phyloP scores from a whole-genome alignment of 1,284 basidiomycete genomes.

The Schizophyllum commune region DNA sequence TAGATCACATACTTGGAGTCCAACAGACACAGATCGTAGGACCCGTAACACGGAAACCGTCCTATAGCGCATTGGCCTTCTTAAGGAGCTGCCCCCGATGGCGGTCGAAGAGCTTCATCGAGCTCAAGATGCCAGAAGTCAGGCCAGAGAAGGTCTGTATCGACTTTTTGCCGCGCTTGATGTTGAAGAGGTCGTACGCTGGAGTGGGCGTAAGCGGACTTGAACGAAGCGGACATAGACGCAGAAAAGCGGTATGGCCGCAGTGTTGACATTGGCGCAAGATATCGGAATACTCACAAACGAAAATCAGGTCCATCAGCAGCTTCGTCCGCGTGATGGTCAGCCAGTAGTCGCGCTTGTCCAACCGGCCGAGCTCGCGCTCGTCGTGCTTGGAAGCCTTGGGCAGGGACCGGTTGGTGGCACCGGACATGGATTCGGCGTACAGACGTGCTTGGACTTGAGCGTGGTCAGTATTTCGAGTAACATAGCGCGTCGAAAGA shows the following conservation, averaged over 20 bases:
- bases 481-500: conserved; percentile 3
- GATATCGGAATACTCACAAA: conserved; percentile 48
- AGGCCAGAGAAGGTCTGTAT: conserved; percentile 63
- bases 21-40: too few species aligned
- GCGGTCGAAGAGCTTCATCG: conserved; percentile 46
- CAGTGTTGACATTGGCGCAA: background rate
- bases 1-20: too few species aligned
- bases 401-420: conserved; percentile 62
- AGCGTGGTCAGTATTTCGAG: background rate
- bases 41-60: background rate
- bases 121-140: conserved; percentile 59
- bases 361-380: conserved; percentile 59
- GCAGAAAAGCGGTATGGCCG: too few species aligned
- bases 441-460: conserved; percentile 71
- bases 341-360: conserved; percentile 68
- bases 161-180: conserved; percentile 52
- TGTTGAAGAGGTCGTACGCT: conserved; percentile 38
- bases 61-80: background rate
- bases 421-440: conserved; percentile 61
- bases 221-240: background rate
- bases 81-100: conserved; percentile 13
- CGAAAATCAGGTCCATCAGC: conserved; percentile 75
- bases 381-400: conserved; percentile 55
- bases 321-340: conserved; percentile 61
- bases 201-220: conserved; percentile 3